Conservation (phyloP, 495 filamentous ascomycete species). For the Xylaria scruposa region DNA sequence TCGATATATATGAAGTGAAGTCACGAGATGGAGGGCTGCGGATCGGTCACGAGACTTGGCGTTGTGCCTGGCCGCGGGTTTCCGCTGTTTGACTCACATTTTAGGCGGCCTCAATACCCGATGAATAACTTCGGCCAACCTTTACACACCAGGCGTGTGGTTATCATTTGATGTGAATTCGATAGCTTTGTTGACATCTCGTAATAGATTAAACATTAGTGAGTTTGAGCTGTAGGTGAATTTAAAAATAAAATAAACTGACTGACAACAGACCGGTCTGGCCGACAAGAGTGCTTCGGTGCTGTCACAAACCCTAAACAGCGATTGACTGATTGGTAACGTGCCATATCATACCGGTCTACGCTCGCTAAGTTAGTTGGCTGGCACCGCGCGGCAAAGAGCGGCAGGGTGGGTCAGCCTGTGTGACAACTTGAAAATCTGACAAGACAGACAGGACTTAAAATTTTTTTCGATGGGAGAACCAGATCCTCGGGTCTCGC, state of each 20-base stretch:
- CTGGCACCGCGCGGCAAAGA: slow-evolving; percentile 7
- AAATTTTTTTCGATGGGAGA: slow-evolving; percentile 22
- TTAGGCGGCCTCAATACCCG: slow-evolving; percentile 12
- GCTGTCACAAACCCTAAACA: neutral
- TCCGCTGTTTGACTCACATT: slow-evolving; percentile 20
- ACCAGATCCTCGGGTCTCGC: slow-evolving; percentile 27
- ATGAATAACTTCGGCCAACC: neutral
- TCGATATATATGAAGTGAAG: neutral
- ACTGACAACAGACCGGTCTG: slow-evolving; percentile 9
- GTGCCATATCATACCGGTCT: neutral
- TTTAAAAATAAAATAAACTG: neutral
- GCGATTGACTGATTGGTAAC: slow-evolving; percentile 5
- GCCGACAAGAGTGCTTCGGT: neutral
- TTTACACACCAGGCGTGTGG: neutral
- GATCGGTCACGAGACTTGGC: slow-evolving; percentile 12
- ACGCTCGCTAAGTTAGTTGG: too few species aligned
- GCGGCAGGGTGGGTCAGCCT: neutral
- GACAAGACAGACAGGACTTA: slow-evolving; percentile 8
- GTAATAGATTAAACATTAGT: neutral
- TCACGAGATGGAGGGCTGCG: slow-evolving; percentile 4
- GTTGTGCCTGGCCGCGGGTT: slow-evolving; percentile 11
- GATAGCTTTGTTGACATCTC: neutral
- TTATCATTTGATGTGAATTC: neutral
- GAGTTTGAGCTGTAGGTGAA: neutral
- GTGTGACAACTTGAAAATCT: neutral